Conservation (phyloP, 495 filamentous ascomycete genomes). For the Penicillium pancosmium region DNA sequence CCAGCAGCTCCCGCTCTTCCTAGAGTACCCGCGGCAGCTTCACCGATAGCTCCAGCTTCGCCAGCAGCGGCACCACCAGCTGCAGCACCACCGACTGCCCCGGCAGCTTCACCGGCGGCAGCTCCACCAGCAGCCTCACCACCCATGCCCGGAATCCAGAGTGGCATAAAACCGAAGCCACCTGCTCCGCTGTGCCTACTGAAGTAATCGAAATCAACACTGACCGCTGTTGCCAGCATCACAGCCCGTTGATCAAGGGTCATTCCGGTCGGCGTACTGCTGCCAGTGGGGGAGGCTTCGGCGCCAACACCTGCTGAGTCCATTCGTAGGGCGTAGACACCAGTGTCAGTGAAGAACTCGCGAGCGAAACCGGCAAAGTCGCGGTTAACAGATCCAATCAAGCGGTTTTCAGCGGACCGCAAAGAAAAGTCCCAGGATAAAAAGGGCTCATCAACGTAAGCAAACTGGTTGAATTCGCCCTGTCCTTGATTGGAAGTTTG, state of each 20-base stretch:
- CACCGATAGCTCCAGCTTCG: slow-evolving; percentile 42
- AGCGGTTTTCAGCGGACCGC: slow-evolving; percentile 43
- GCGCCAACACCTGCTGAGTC: slow-evolving; percentile 56
- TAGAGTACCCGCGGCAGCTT: slow-evolving; percentile 37
- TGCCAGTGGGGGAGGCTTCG: slow-evolving; percentile 35
- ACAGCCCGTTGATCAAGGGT: slow-evolving; percentile 71
- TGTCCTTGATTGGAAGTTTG: slow-evolving; percentile 31
- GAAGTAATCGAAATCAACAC: slow-evolving; percentile 75
- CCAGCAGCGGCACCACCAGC: slow-evolving; percentile 45
- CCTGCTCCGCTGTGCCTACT: slow-evolving; percentile 58
- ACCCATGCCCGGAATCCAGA: slow-evolving; percentile 60
- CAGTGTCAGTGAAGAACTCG: slow-evolving; percentile 72
- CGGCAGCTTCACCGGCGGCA: slow-evolving; percentile 45
- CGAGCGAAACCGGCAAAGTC: slow-evolving; percentile 70
- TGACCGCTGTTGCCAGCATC: slow-evolving; percentile 73
- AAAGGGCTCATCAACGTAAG: slow-evolving; percentile 60
- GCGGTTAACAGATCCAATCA: slow-evolving; percentile 67
- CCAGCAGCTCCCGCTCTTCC: slow-evolving; percentile 34
- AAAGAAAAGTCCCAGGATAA: slow-evolving; percentile 63
- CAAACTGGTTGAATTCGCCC: slow-evolving; percentile 64
- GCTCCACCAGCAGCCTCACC: slow-evolving; percentile 51
- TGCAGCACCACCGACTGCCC: slow-evolving; percentile 41
- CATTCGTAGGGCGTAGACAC: slow-evolving; percentile 71
- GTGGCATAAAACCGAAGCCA: slow-evolving; percentile 56
- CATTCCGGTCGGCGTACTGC: slow-evolving; percentile 49